Conservation (phyloP, 495 filamentous ascomycete species). For the Lasiosphaeria miniovina region DNA sequence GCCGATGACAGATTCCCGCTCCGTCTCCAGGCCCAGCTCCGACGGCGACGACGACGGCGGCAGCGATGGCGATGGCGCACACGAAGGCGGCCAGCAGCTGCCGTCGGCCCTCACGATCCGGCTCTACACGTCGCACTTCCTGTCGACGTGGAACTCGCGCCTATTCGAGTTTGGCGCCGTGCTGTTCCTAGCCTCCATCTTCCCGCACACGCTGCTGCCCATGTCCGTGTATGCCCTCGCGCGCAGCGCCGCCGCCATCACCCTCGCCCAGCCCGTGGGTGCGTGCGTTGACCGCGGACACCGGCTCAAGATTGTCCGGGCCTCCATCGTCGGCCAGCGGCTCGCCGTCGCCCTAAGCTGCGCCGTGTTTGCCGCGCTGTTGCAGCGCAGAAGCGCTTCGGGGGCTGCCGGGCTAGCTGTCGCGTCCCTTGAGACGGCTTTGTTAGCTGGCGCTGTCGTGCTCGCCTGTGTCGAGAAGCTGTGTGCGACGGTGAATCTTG, state of each 20-base stretch:
- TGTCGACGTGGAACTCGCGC: constrained; percentile 70
- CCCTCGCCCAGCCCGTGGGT: constrained; percentile 24
- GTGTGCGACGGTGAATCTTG: constrained; percentile 50
- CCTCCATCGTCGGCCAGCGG: constrained; percentile 33
- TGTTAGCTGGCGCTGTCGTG: constrained; percentile 43
- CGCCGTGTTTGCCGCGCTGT: constrained; percentile 21
- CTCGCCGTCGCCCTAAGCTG: constrained; percentile 26
- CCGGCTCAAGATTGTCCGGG: constrained; percentile 29
- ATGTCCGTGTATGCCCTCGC: constrained; percentile 37
- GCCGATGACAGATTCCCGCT: too few relatives aligned
- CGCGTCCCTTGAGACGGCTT: constrained; percentile 5
- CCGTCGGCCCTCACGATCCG: background rate
- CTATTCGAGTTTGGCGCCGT: constrained; percentile 65
- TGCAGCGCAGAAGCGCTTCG: background rate
- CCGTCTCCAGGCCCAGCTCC: too few relatives aligned
- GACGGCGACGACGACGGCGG: too few relatives aligned
- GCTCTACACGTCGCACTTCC: constrained; percentile 50
- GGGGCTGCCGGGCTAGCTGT: background rate
- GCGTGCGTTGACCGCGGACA: constrained; percentile 27
- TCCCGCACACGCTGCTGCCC: constrained; percentile 52
- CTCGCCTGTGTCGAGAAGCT: constrained; percentile 60
- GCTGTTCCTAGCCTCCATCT: constrained; percentile 59
- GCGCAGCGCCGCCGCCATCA: constrained; percentile 30
- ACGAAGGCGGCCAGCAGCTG: too few relatives aligned
- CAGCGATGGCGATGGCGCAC: too few relatives aligned